These are phyloP conservation scores for Porphyrellus cyaneotinctus DNA, from an alignment of 768 basidiomycete genomes.

Conservation along the genomic window DNA sequence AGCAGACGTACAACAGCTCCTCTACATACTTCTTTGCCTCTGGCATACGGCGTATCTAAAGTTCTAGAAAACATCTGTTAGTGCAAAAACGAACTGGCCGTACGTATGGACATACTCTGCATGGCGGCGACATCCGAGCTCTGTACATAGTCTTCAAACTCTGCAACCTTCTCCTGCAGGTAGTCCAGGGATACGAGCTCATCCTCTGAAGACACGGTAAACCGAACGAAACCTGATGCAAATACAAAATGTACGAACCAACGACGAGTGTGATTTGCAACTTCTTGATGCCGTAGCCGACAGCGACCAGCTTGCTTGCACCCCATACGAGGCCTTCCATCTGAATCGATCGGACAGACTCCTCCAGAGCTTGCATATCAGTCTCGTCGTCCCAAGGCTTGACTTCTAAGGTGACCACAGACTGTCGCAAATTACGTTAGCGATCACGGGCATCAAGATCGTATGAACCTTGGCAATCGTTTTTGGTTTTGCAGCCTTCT, in stretches of 20 bases:
- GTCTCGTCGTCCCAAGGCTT: conserved; percentile 99
- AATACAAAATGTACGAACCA: conserved; percentile 34
- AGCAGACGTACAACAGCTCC: conserved; percentile 7
- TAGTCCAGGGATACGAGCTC: conserved; percentile 92
- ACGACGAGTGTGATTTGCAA: conserved; percentile 69
- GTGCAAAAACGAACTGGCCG: neutral
- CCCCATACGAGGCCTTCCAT: conserved; percentile 95
- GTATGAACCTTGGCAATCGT: conserved; percentile 73
- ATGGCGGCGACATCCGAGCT: conserved; percentile 89
- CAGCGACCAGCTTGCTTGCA: conserved; percentile 83
- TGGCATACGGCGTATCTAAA: conserved; percentile 8
- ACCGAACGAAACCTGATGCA: neutral
- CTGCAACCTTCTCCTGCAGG: conserved; percentile 84
- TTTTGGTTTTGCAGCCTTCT: conserved; percentile 91
- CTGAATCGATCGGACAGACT: conserved; percentile 78
- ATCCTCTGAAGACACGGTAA: conserved; percentile 60
- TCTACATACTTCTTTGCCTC: neutral
- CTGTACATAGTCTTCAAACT: conserved; percentile 87
- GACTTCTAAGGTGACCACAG: conserved; percentile 95
- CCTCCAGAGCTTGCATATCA: conserved; percentile 87
- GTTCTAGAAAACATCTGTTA: conserved; percentile 18
- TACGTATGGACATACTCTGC: conserved; percentile 58
- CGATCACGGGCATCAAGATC: neutral
- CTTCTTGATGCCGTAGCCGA: conserved; percentile 94
- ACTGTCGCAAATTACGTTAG: conserved; percentile 51